Base-by-base conservation (phyloP, 805 yeast genomes). In the Hanseniaspora hatyaiensis region DNA sequence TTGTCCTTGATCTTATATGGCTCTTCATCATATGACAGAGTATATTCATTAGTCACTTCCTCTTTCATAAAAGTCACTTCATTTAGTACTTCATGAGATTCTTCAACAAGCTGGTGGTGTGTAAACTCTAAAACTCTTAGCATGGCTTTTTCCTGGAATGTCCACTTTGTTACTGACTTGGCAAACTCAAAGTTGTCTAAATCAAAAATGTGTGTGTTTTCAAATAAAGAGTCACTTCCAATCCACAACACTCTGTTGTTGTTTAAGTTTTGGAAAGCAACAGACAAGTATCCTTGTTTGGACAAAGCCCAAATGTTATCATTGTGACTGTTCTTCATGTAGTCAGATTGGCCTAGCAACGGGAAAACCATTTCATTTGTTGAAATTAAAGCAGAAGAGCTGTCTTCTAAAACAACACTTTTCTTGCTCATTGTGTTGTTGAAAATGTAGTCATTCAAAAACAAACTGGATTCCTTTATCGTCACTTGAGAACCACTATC, bases 191-290 rank as follows among this genome's bases (percentile, higher is more conserved):
- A 59, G 51, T 71, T 65, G 13, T 52, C 49, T 22, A 44, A 44
- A n/a, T 24, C 33, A 11, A 16, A 9, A 47, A 63, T 64, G 15
- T 61, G 53, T 15, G 54, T 55, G 54, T 75, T 66, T 28, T 57
- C 61, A 39, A 88, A 66, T 42, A 82, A 65, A 18, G 70, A 68
- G 23, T 65, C 67, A 39, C 82, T 71, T n/a, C 96, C 97, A 15
- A 80, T 56, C 95, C 96, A 86, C 11, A 73, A 59, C 38, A 77
- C 70, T 55, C 98, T 77, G 1, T 94, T 83, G 58, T 83, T 85
- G 59, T 75, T 75, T 49, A 77, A 69, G 40, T 80, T 80, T 67
- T 92, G 99, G 57, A 85, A 74, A 1, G 78, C 92, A 8, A 77
- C 94, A 19, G 78, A 75, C 45, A 83, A 60, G 60, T 68, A 80